Evolutionary conservation across 805 yeast genomes (phyloP).

Genomic region (Candida anglica): DNA sequence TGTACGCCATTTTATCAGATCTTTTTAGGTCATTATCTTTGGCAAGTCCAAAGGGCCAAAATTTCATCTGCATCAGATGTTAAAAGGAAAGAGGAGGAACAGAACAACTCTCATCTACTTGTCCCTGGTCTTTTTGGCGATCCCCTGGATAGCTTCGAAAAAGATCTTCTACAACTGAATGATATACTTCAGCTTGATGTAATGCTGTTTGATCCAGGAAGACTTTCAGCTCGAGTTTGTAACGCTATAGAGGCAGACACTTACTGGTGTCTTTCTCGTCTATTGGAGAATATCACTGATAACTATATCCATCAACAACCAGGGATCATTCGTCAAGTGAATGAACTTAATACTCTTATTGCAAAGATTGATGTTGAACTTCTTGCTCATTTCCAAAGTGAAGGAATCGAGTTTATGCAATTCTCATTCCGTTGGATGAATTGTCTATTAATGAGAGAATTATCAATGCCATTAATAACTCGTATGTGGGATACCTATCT

Average conservation of each 20-base stretch:
- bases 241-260: conserved; percentile 88
- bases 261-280: conserved; percentile 91
- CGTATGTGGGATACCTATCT: conserved; percentile 98
- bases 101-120: too few species aligned
- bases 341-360: conserved; percentile 71
- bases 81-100: too few species aligned
- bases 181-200: conserved; percentile 21
- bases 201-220: conserved; percentile 62
- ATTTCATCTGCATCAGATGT: background rate
- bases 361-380: conserved; percentile 74
- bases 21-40: conserved; percentile 63
- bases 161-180: conserved; percentile 11
- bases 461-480: conserved; percentile 70
- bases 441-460: conserved; percentile 91
- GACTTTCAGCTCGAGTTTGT: conserved; percentile 55
- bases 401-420: conserved; percentile 91
- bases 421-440: conserved; percentile 99
- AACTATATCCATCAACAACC: conserved; percentile 98
- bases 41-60: conserved; percentile 33
- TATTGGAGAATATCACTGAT: conserved; percentile 92
- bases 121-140: too few species aligned
- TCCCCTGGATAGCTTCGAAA: conserved; percentile 17
- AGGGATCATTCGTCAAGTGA: conserved; percentile 89
- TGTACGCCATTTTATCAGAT: conserved; percentile 91
- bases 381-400: conserved; percentile 68